A percentile compares a stretch with the other conserved stretches of the same genome.
Evolutionary conservation across 164 flowering plant genomes (phyloP).

Genomic region (Liriodendron chinense): DNA sequence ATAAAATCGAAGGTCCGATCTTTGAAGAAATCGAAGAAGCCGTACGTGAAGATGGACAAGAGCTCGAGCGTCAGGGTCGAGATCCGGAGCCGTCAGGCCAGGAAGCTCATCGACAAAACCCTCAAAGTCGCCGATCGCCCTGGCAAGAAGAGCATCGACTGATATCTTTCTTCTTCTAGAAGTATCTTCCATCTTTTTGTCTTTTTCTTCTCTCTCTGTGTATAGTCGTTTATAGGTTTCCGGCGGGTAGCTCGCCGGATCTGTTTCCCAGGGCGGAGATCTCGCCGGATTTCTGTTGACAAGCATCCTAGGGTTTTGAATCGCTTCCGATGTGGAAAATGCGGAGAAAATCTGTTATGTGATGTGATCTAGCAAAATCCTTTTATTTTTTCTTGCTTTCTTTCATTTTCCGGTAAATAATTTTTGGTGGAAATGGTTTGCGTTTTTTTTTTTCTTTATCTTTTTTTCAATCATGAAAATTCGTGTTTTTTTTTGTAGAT

Average conservation of each 20-base stretch:
- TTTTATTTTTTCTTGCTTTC: no score
- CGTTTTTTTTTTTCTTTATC: no score
- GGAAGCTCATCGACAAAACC: slow-evolving; percentile 70
- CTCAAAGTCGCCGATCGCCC: slow-evolving; percentile 69
- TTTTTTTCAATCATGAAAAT: no score
- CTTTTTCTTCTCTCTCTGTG: neutral
- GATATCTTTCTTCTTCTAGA: slow-evolving; percentile 4
- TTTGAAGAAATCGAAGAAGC: slow-evolving; percentile 66
- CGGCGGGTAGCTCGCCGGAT: neutral
- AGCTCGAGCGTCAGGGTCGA: slow-evolving; percentile 81
- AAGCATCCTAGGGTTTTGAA: neutral
- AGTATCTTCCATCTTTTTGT: neutral
- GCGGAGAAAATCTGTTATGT: neutral
- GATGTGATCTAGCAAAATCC: no score
- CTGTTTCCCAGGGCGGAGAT: neutral
- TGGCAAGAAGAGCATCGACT: slow-evolving; percentile 44
- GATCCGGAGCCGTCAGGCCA: slow-evolving; percentile 77
- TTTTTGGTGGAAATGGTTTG: no score
- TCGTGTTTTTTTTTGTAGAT: no score
- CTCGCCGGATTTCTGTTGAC: neutral
- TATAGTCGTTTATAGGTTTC: neutral
- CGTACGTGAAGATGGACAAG: slow-evolving; percentile 85
- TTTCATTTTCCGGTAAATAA: no score
- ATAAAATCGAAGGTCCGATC: slow-evolving; percentile 78
- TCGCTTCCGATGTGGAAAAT: neutral